Conservation (phyloP, 257 asterid species). For the Oldenlandia corymbosa region DNA sequence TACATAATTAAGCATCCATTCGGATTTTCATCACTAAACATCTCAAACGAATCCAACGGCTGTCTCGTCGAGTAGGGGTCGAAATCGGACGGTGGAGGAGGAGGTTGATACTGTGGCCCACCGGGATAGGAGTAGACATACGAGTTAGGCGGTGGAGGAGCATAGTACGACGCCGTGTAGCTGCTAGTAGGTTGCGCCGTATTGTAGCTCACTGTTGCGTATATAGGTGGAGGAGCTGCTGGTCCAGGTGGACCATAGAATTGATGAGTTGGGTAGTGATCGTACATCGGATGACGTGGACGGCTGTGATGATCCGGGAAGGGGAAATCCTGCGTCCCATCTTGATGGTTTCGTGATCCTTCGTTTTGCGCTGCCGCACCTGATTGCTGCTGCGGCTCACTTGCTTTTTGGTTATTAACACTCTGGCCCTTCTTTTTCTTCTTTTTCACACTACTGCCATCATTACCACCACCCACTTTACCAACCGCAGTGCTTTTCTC, state of each 20-base stretch:
- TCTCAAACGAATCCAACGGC: constrained; percentile 71
- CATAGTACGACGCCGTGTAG: constrained; percentile 48
- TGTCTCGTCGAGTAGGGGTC: constrained; percentile 37
- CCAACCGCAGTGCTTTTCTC: constrained; percentile 11
- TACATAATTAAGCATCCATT: constrained; percentile 61
- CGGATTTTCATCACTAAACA: constrained; percentile 77
- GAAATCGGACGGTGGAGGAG: constrained; percentile 36
- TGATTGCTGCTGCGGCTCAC: constrained; percentile 14
- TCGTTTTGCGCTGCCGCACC: constrained; percentile 21
- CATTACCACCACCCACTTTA: constrained; percentile 19
- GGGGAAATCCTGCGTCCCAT: constrained; percentile 20
- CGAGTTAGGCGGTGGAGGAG: constrained; percentile 42
- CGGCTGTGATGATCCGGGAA: constrained; percentile 21
- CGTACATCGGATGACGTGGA: constrained; percentile 32
- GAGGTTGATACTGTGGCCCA: constrained; percentile 25
- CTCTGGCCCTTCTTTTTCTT: constrained; percentile 59
- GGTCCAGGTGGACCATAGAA: constrained; percentile 21
- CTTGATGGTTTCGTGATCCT: constrained; percentile 24
- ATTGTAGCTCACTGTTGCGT: constrained; percentile 52
- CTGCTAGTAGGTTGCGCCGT: constrained; percentile 45
- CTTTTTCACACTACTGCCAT: constrained; percentile 32
- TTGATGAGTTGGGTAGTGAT: constrained; percentile 19
- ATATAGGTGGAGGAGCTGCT: constrained; percentile 22
- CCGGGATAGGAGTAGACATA: constrained; percentile 36
- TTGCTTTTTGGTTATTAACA: constrained; percentile 13